Evolutionary conservation across 176 grass and related monocot genomes (phyloP).

Genomic region (Aegilops speltoides): DNA sequence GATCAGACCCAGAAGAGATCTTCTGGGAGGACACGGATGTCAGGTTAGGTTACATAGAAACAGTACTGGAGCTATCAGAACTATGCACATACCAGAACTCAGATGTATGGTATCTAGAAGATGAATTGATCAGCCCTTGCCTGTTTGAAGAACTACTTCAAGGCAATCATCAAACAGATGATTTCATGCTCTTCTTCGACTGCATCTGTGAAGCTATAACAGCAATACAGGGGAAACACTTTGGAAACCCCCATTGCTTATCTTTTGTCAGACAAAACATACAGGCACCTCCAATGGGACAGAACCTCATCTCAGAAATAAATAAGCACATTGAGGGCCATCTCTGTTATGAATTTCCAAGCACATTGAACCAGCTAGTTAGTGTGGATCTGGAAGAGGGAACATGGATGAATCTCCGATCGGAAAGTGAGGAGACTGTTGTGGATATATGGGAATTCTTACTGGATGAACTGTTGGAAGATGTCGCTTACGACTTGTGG

Average conservation of each 20-base stretch:
- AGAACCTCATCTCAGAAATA: slow-evolving; percentile 48
- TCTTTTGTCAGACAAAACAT: slow-evolving; percentile 39
- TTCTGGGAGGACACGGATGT: slow-evolving; percentile 43
- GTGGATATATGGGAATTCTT: slow-evolving; percentile 41
- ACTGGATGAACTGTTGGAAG: slow-evolving; percentile 53
- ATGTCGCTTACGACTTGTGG: slow-evolving; percentile 35
- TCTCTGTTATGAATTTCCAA: slow-evolving; percentile 29
- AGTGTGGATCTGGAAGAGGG: slow-evolving; percentile 30
- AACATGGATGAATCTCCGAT: slow-evolving; percentile 49
- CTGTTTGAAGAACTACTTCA: slow-evolving; percentile 57
- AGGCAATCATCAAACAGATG: slow-evolving; percentile 31
- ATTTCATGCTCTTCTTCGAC: slow-evolving; percentile 59
- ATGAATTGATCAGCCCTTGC: slow-evolving; percentile 50
- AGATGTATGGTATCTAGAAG: slow-evolving; percentile 57
- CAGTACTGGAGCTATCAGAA: slow-evolving; percentile 52
- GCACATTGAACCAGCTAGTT: slow-evolving; percentile 48
- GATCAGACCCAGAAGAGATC: slow-evolving; percentile 14
- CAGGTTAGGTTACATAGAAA: slow-evolving; percentile 46
- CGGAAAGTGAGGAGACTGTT: slow-evolving; percentile 26
- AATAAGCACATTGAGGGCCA: slow-evolving; percentile 40
- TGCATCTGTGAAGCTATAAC: slow-evolving; percentile 56
- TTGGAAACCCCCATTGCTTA: slow-evolving; percentile 21
- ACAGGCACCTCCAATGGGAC: slow-evolving; percentile 34
- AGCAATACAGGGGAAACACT: slow-evolving; percentile 42
- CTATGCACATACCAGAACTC: slow-evolving; percentile 36